phyloP scores from a whole-genome alignment of 768 basidiomycete species.

The Tulasnella sp. region DNA sequence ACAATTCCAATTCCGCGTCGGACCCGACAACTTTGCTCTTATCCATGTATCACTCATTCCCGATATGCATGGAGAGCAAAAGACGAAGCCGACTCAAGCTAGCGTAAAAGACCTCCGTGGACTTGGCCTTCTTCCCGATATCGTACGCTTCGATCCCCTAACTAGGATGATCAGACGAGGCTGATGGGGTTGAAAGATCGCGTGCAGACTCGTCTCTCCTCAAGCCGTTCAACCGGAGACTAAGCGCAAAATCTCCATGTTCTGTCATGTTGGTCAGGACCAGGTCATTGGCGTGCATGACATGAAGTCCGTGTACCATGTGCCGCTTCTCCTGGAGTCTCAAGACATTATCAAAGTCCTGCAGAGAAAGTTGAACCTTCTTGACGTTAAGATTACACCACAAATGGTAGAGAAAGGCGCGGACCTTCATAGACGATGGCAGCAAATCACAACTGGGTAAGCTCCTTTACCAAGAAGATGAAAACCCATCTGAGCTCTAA shows the following conservation, averaged over 20 bases:
- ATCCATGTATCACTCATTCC: conserved; percentile 98
- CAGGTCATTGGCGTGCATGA: conserved; percentile 91
- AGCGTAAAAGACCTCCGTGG: conserved; percentile 90
- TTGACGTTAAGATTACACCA: conserved; percentile 39
- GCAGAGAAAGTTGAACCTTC: conserved; percentile 66
- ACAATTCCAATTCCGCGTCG: conserved; percentile 99
- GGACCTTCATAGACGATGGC: conserved; percentile 67
- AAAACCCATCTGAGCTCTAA: background rate
- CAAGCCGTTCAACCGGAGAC: conserved; percentile 73
- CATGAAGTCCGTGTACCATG: conserved; percentile 93
- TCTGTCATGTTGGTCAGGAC: conserved; percentile 86
- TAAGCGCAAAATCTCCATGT: conserved; percentile 97
- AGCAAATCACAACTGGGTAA: conserved; percentile 68
- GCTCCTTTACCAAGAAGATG: conserved; percentile 19
- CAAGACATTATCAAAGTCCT: conserved; percentile 89
- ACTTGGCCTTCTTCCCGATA: conserved; percentile 82
- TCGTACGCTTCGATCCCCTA: conserved; percentile 40
- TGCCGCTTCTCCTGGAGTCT: conserved; percentile 79
- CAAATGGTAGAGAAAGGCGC: conserved; percentile 50
- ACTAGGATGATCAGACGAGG: background rate
- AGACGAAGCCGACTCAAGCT: conserved; percentile 98
- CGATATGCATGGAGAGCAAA: conserved; percentile 97
- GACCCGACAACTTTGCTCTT: conserved; percentile 90
- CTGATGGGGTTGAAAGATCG: conserved; percentile 48
- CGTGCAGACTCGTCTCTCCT: conserved; percentile 74